Conservation (phyloP, 164 flowering plant species). For the Magnolia officinalis region DNA sequence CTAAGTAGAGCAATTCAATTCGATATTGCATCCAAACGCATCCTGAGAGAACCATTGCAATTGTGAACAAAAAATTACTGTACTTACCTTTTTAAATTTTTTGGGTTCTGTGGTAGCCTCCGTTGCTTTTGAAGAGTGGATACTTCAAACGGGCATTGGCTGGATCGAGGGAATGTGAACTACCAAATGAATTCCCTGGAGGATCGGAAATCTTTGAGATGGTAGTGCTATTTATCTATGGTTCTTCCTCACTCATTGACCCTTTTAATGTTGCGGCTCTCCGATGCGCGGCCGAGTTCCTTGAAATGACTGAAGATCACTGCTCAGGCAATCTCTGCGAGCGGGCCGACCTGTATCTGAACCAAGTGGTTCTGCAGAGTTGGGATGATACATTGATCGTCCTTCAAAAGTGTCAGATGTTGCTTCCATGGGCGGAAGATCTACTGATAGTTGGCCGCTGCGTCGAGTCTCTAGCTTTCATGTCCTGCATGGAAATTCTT, state of each 20-base stretch:
- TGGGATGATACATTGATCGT: constrained; percentile 90
- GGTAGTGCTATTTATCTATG: constrained; percentile 73
- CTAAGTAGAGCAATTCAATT: no score
- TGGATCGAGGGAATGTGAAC: constrained; percentile 46
- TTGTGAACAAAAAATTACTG: not conserved
- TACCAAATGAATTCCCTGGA: constrained; percentile 77
- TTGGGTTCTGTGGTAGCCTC: constrained; percentile 40
- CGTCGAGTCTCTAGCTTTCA: constrained; percentile 89
- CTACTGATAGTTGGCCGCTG: constrained; percentile 83
- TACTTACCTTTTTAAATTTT: not conserved
- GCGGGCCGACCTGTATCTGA: constrained; percentile 69
- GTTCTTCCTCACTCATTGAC: constrained; percentile 61
- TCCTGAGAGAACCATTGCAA: no score
- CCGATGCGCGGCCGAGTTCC: constrained; percentile 83
- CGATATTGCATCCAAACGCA: no score
- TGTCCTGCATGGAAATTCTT: constrained; percentile 97
- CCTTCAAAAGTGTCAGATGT: constrained; percentile 67
- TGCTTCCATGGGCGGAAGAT: constrained; percentile 78
- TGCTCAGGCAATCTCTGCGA: constrained; percentile 63
- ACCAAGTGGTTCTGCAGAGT: constrained; percentile 81
- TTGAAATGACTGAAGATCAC: constrained; percentile 75
- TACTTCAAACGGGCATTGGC: constrained; percentile 56
- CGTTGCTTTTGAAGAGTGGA: constrained; percentile 60
- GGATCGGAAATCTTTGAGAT: constrained; percentile 76
- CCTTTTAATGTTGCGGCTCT: constrained; percentile 81